Conservation (phyloP, 2,329 filamentous ascomycete species). For the Rutstroemia sp. region DNA sequence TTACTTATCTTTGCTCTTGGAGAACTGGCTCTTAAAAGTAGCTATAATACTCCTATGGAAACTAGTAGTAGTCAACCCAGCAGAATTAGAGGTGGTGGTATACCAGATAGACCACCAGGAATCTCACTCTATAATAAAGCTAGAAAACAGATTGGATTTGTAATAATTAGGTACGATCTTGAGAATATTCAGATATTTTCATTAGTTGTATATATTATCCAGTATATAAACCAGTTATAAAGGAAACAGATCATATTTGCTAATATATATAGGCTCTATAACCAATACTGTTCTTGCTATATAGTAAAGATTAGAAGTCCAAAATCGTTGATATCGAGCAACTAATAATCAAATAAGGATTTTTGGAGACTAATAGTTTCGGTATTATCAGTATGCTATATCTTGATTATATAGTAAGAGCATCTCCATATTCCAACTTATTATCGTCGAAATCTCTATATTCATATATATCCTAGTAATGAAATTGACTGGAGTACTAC, state of each 20-base stretch:
- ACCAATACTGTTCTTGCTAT: slow-evolving; percentile 43
- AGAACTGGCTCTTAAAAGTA: slow-evolving; percentile 46
- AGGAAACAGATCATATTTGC: not conserved
- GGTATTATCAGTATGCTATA: slow-evolving; percentile 50
- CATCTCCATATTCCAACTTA: not conserved
- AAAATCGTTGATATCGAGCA: not conserved
- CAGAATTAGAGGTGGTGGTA: slow-evolving; percentile 42
- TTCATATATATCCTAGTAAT: slow-evolving; percentile 24
- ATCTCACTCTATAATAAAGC: slow-evolving; percentile 56
- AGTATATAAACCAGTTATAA: not conserved
- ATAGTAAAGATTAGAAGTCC: slow-evolving; percentile 32
- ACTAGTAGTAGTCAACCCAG: slow-evolving; percentile 38
- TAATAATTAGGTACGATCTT: slow-evolving; percentile 45
- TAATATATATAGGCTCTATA: slow-evolving; percentile 38
- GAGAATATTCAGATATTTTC: slow-evolving; percentile 53
- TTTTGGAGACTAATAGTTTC: slow-evolving; percentile 51
- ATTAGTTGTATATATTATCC: slow-evolving; percentile 41
- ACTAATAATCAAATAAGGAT: slow-evolving; percentile 39
- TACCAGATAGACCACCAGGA: slow-evolving; percentile 42
- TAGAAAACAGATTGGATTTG: slow-evolving; percentile 50
- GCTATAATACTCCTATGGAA: slow-evolving; percentile 39
- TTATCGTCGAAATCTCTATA: not conserved
- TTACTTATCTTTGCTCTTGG: slow-evolving; percentile 53
- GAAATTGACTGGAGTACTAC: slow-evolving; percentile 39
- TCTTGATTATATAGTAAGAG: slow-evolving; percentile 46